These are phyloP conservation scores for Eucalyptus paniculata DNA, from an alignment of 345 rosid genomes.

Conservation along the genomic window DNA sequence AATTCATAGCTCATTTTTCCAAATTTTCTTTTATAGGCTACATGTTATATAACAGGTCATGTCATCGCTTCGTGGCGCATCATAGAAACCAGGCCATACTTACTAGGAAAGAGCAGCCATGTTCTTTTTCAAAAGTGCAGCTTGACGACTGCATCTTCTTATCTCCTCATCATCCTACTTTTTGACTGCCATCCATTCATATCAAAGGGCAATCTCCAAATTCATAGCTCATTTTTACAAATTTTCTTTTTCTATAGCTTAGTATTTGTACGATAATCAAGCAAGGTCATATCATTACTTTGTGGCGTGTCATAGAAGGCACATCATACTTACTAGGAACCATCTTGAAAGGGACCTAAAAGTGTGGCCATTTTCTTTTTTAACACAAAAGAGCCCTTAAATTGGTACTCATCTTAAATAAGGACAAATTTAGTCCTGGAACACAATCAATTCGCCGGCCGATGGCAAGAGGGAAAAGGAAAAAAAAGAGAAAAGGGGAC, in stretches of 20 bases:
- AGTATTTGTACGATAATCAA: not conserved
- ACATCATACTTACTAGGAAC: not conserved
- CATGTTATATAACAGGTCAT: not conserved
- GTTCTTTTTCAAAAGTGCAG: not conserved
- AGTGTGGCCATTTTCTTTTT: not conserved
- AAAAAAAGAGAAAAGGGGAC: not conserved
- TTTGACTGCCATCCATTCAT: not conserved
- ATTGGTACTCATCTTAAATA: not conserved
- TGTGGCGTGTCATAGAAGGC: not conserved
- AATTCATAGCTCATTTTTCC: not conserved
- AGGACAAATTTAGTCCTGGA: not conserved
- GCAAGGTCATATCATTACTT: not conserved
- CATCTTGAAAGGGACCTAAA: not conserved
- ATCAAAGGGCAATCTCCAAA: not conserved
- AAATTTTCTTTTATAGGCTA: too few relatives aligned
- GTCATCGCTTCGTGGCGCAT: not conserved
- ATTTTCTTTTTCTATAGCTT: not conserved
- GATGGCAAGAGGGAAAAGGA: too few relatives aligned
- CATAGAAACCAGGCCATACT: not conserved
- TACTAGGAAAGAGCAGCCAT: too few relatives aligned
- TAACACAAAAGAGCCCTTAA: not conserved
- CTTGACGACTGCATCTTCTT: not conserved
- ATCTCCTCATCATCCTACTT: not conserved
- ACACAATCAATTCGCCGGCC: not conserved
- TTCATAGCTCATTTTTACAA: not conserved